Percentiles rank a stretch among this genome's conserved stretches.
Conservation (phyloP, 345 rosid genomes). For the Corchorus capsularis region DNA sequence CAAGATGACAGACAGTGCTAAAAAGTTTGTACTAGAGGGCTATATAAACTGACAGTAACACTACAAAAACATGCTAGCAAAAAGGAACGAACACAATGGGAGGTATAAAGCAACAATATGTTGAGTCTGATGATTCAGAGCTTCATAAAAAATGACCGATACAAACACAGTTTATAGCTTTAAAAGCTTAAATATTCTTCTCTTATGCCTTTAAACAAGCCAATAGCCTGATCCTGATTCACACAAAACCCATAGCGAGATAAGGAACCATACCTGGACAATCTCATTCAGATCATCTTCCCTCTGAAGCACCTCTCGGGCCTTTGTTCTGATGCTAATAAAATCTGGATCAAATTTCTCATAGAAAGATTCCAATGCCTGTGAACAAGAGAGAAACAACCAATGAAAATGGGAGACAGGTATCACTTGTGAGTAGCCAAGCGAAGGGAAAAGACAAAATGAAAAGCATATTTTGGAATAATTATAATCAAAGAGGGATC, state of each 20-base stretch:
- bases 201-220: slow-evolving; percentile 3
- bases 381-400: slow-evolving; percentile 20
- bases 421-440: background rate
- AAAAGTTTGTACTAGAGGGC: background rate
- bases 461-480: background rate
- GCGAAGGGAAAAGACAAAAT: background rate
- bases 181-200: slow-evolving; percentile 3
- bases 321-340: slow-evolving; percentile 97
- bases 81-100: background rate
- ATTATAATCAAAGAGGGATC: background rate
- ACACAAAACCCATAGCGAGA: background rate
- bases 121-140: background rate
- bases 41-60: background rate
- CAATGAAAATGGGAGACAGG: slow-evolving; percentile 3
- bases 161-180: background rate
- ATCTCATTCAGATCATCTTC: slow-evolving; percentile 99
- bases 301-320: slow-evolving; percentile 98
- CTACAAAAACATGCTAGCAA: background rate
- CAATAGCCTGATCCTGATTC: background rate
- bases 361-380: slow-evolving; percentile 98
- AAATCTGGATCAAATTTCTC: slow-evolving; percentile 97
- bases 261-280: slow-evolving; percentile 71
- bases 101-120: background rate
- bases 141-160: background rate
- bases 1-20: background rate